Percentiles rank a stretch among this genome's conserved stretches.
Conservation (phyloP, 1,139 yeast species). For the Lizanozyma gosingica region DNA sequence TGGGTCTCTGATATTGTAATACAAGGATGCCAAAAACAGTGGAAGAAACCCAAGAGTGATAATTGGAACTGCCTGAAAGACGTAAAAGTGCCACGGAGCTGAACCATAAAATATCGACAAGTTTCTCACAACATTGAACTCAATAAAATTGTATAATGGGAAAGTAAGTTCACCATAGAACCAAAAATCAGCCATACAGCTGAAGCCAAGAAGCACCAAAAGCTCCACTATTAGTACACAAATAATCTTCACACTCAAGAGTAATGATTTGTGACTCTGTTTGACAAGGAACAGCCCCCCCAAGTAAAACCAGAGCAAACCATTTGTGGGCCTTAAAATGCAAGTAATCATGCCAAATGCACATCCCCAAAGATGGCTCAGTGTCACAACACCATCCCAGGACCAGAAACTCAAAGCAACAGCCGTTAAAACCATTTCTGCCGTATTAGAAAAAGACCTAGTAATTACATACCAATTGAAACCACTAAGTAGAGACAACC, state of each 20-base stretch:
- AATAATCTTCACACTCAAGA: constrained; percentile 7
- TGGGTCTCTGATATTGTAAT: constrained; percentile 7
- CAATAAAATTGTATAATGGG: constrained; percentile 62
- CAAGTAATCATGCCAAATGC: constrained; percentile 48
- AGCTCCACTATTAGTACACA: constrained; percentile 9
- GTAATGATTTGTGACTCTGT: neutral
- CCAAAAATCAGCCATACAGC: constrained; percentile 41
- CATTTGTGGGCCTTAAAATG: constrained; percentile 78
- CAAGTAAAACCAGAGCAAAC: constrained; percentile 58
- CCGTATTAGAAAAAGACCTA: constrained; percentile 77
- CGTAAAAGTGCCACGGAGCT: constrained; percentile 80
- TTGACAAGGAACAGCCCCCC: constrained; percentile 32
- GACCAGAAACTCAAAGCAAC: constrained; percentile 74
- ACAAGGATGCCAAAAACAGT: constrained; percentile 21
- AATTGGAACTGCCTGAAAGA: constrained; percentile 75
- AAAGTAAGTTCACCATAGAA: constrained; percentile 53
- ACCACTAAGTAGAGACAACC: constrained; percentile 56
- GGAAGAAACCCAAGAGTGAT: constrained; percentile 63
- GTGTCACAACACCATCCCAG: constrained; percentile 27
- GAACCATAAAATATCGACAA: constrained; percentile 79
- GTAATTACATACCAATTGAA: constrained; percentile 79
- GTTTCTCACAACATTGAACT: constrained; percentile 66
- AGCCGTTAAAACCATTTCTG: constrained; percentile 68
- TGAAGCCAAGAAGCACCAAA: constrained; percentile 20
- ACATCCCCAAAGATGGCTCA: constrained; percentile 16